Conservation (phyloP, 371 early-diverging fungal species). For the Zychaea mexicana region DNA sequence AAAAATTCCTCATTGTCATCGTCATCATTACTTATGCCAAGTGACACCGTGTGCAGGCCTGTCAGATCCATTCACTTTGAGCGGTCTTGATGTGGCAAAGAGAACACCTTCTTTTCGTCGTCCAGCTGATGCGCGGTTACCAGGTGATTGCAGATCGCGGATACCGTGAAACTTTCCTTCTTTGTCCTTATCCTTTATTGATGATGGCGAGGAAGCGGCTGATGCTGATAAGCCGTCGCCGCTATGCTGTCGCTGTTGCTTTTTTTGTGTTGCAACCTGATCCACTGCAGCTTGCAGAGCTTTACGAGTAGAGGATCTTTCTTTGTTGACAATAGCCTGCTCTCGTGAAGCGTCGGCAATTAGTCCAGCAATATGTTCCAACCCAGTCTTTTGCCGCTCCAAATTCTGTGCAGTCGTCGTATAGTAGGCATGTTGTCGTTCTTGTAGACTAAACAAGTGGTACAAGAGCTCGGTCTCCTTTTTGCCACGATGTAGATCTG, state of each 20-base stretch:
- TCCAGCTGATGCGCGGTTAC: conserved; percentile 40
- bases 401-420: conserved; percentile 19
- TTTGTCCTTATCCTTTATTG: background rate
- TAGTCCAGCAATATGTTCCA: conserved; percentile 32
- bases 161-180: conserved; percentile 60
- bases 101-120: conserved; percentile 71
- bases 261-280: background rate
- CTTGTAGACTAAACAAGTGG: conserved; percentile 53
- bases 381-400: conserved; percentile 19
- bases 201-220: background rate
- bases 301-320: conserved; percentile 33
- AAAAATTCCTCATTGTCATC: background rate
- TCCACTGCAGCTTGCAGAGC: conserved; percentile 15
- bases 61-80: conserved; percentile 34
- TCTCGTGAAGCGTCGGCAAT: conserved; percentile 45
- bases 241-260: background rate
- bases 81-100: conserved; percentile 62
- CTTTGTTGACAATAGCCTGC: conserved; percentile 35
- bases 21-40: conserved; percentile 52
- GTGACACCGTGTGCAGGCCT: conserved; percentile 19
- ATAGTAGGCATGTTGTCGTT: conserved; percentile 51
- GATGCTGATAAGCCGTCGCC: background rate
- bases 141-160: conserved; percentile 63
- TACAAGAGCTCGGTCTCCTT: conserved; percentile 72
- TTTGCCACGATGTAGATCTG: conserved; percentile 67